Evolutionary conservation across 2,329 filamentous ascomycete species (phyloP).

Genomic region (Tolypocladium endophyticum): DNA sequence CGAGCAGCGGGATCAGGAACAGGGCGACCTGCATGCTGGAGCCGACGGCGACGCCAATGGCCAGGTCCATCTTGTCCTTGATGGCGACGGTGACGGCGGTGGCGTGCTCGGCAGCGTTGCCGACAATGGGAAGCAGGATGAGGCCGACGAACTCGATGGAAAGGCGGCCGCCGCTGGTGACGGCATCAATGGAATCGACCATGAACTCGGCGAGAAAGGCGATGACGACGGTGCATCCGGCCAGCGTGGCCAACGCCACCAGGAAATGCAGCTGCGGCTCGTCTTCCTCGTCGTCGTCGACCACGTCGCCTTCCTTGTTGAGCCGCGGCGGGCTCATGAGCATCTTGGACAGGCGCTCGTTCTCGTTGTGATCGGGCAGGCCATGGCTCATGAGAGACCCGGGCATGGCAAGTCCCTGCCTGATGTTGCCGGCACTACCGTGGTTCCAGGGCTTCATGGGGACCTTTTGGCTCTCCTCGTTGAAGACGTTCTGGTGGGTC

Average conservation of each 20-base stretch:
- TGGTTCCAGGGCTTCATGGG: slow-evolving; percentile 41
- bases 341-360: slow-evolving; percentile 33
- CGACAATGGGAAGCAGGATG: slow-evolving; percentile 73
- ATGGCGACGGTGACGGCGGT: slow-evolving; percentile 70
- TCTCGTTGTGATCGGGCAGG: slow-evolving; percentile 21
- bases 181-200: slow-evolving; percentile 60
- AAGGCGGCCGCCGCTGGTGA: slow-evolving; percentile 49
- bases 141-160: slow-evolving; percentile 69
- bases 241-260: slow-evolving; percentile 63
- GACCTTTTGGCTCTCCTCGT: slow-evolving; percentile 67
- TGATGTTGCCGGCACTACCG: slow-evolving; percentile 20
- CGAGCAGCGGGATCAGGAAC: slow-evolving; percentile 66
- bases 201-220: slow-evolving; percentile 75
- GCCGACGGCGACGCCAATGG: slow-evolving; percentile 71
- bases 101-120: slow-evolving; percentile 73
- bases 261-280: slow-evolving; percentile 62
- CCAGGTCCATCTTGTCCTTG: slow-evolving; percentile 79
- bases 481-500: slow-evolving; percentile 73
- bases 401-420: slow-evolving; percentile 27
- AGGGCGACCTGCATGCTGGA: slow-evolving; percentile 74
- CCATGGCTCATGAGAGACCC: slow-evolving; percentile 26
- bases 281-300: slow-evolving; percentile 61
- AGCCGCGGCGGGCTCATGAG: slow-evolving; percentile 27
- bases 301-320: slow-evolving; percentile 23
- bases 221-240: slow-evolving; percentile 65